Evolutionary conservation across 2,329 filamentous ascomycete species (phyloP).

Genomic region (Fusarium sp.): DNA sequence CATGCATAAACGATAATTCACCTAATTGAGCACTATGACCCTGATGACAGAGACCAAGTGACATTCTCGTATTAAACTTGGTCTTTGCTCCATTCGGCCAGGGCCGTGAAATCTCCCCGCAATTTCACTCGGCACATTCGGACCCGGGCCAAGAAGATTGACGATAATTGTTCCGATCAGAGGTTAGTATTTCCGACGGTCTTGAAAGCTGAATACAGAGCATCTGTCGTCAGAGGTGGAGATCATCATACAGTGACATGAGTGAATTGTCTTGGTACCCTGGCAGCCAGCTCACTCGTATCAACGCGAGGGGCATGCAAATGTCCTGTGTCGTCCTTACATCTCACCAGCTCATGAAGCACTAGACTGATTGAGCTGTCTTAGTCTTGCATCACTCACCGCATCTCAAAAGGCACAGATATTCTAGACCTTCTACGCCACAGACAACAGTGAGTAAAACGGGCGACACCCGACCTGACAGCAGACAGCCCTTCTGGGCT

Average conservation of each 20-base stretch:
- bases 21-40: not conserved
- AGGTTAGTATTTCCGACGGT: not conserved
- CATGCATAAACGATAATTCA: slow-evolving; percentile 21
- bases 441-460: not conserved
- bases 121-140: slow-evolving; percentile 10
- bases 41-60: too few relatives aligned
- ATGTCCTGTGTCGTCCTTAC: too few relatives aligned
- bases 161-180: slow-evolving; percentile 6
- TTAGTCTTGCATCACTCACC: slow-evolving; percentile 5
- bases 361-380: too few relatives aligned
- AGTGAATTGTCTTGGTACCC: not conserved
- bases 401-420: not conserved
- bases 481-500: slow-evolving; percentile 23
- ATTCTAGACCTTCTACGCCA: slow-evolving; percentile 15
- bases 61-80: slow-evolving; percentile 17
- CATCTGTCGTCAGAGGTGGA: slow-evolving; percentile 24
- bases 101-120: slow-evolving; percentile 19
- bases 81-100: too few relatives aligned
- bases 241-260: too few relatives aligned
- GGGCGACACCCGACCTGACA: not conserved
- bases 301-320: not conserved
- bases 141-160: not conserved
- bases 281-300: not conserved
- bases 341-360: too few relatives aligned
- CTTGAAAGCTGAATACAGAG: not conserved